Evolutionary conservation across 2,329 filamentous ascomycete genomes (phyloP), one percentile per base, ranked within the genome.

Genomic region (Ilyonectria mors-panacis): DNA sequence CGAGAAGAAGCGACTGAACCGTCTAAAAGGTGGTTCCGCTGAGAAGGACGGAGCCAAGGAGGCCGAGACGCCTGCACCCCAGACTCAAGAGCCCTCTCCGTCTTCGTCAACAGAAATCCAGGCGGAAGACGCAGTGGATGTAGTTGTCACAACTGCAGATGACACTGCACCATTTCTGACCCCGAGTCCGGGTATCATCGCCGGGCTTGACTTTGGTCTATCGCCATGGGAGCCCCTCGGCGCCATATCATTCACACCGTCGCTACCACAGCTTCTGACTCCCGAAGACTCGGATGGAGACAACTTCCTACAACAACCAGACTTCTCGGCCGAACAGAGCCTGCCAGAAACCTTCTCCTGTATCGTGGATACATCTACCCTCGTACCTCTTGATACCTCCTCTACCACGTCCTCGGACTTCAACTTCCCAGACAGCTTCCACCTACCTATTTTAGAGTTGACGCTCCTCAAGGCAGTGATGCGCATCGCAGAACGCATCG

Each of bases 391-490:
- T 26, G 59, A 65, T 42, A 61, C 51, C 45, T 66, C 68, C 4
- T 69, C 74, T 6, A 59, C 58, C 39, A 65, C 72, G 6, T 68
- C 75, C 6, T 71, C 74, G 12, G 63, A 73, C 21, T 37, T 71
- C 53, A 73, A 73, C 42, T 81, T 81, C 60, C 78, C 82, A 1
- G 87, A 88, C 74, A 86, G 84, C 53, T 85, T 83, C 70, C 77
- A 81, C 54, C 78, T 88, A 6, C 83, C 85, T 0, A 75, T 88
- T 12, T 79, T 82, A n/a, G 82, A 85, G 45, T 77, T 89, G 21
- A 83, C 81, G 5, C 77, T 89, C 4, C 76, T 89, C 42, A 82
- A 81, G 28, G 86, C 82, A 1, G 76, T 85, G 33, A 68, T 85
- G 58, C 82, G 82, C 51, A 84, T 89, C 47, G 85, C 86, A 1